Conservation (phyloP, 2,329 filamentous ascomycete genomes). For the Penicillium italicum region DNA sequence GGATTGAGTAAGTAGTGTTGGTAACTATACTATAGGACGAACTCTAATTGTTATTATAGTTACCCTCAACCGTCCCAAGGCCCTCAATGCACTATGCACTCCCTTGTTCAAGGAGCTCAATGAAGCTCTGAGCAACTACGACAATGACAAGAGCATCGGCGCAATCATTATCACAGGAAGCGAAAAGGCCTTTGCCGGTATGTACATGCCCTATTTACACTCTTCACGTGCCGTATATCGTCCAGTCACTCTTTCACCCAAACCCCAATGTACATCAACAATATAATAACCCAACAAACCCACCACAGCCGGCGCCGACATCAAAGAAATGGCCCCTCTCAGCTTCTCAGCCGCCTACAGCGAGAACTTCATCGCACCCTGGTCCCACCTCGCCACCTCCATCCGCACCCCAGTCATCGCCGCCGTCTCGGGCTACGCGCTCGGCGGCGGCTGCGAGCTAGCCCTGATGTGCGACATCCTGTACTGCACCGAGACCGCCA, state of each 20-base stretch:
- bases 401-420: conserved; percentile 93
- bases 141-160: conserved; percentile 64
- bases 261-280: background rate
- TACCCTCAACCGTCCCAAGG: conserved; percentile 89
- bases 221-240: too few relatives aligned
- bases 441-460: conserved; percentile 93
- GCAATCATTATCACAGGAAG: conserved; percentile 86
- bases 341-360: conserved; percentile 86
- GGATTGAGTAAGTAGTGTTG: conserved; percentile 64
- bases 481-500: conserved; percentile 80
- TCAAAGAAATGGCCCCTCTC: conserved; percentile 96
- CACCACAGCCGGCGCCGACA: conserved; percentile 75
- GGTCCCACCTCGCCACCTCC: conserved; percentile 78
- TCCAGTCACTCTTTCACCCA: background rate
- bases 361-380: conserved; percentile 88
- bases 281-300: conserved; percentile 1
- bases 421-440: conserved; percentile 88
- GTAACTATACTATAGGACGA: background rate
- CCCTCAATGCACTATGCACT: conserved; percentile 87
- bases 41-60: conserved; percentile 52
- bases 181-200: conserved; percentile 76
- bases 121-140: conserved; percentile 67
- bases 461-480: conserved; percentile 97
- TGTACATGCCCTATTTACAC: background rate
- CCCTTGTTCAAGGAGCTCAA: conserved; percentile 90